A percentile compares a stretch with the other conserved stretches of the same genome.
Conservation (phyloP, 1,139 yeast species). For the Pichia sp. region DNA sequence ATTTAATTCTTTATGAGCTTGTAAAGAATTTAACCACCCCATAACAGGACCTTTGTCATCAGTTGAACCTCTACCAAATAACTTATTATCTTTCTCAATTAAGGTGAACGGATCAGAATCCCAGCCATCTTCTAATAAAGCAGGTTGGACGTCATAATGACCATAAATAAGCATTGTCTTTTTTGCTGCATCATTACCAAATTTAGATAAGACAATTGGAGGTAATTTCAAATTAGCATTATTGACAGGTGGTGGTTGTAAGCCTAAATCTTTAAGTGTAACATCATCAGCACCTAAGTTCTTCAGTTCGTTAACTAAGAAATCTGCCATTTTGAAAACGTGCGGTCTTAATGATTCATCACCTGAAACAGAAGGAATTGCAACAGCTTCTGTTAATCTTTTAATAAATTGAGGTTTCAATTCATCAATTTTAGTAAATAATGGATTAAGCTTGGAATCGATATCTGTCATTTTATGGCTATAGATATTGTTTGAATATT, state of each 20-base stretch:
- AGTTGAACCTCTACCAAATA: constrained; percentile 91
- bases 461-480: constrained; percentile 20
- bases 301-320: constrained; percentile 61
- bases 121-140: constrained; percentile 91
- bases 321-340: constrained; percentile 77
- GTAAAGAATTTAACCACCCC: constrained; percentile 91
- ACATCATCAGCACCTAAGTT: constrained; percentile 75
- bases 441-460: constrained; percentile 26
- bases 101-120: constrained; percentile 80
- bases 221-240: constrained; percentile 69
- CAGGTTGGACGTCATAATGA: constrained; percentile 98
- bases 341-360: constrained; percentile 83
- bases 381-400: constrained; percentile 72
- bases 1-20: constrained; percentile 82
- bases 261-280: constrained; percentile 74
- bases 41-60: constrained; percentile 98
- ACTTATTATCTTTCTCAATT: constrained; percentile 52
- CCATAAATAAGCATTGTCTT: constrained; percentile 91
- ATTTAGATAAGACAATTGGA: constrained; percentile 84
- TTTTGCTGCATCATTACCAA: constrained; percentile 71
- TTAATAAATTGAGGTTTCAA: constrained; percentile 63
- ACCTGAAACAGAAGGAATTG: constrained; percentile 90
- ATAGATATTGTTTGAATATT: neutral
- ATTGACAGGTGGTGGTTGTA: constrained; percentile 79
- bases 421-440: constrained; percentile 58